Percentiles rank a stretch among this genome's conserved stretches.
Conservation (phyloP, 75 land plant species). For the Cryptomeria japonica region DNA sequence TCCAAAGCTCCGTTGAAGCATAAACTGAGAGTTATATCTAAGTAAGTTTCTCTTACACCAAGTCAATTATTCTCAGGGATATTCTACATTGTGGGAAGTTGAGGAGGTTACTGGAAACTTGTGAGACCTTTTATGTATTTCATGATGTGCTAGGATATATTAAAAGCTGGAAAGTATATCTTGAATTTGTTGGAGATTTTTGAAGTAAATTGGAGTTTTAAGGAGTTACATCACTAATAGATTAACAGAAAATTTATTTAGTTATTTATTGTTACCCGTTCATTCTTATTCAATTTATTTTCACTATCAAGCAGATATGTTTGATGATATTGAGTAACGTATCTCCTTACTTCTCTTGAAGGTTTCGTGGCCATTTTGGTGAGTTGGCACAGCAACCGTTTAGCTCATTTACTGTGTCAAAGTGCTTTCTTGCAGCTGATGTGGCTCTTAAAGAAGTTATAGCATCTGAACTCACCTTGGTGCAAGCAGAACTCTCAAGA, state of each 20-base stretch:
- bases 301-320: background rate
- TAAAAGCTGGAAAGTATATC: background rate
- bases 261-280: background rate
- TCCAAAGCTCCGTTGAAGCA: conserved; percentile 68
- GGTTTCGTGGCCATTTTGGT: conserved; percentile 79
- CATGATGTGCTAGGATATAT: background rate
- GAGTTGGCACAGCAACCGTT: conserved; percentile 68
- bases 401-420: conserved; percentile 81
- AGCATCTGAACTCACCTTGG: conserved; percentile 57
- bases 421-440: conserved; percentile 59
- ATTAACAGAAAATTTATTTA: background rate
- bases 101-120: background rate
- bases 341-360: conserved; percentile 18
- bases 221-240: background rate
- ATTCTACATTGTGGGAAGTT: background rate
- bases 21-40: conserved; percentile 62
- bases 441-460: conserved; percentile 66
- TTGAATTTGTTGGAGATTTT: background rate
- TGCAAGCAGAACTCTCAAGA: conserved; percentile 71
- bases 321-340: background rate
- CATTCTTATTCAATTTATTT: background rate
- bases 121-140: background rate
- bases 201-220: background rate
- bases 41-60: conserved; percentile 41
- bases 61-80: background rate